Evolutionary conservation across 495 filamentous ascomycete genomes (phyloP).

Genomic region (Cercophora sp.): DNA sequence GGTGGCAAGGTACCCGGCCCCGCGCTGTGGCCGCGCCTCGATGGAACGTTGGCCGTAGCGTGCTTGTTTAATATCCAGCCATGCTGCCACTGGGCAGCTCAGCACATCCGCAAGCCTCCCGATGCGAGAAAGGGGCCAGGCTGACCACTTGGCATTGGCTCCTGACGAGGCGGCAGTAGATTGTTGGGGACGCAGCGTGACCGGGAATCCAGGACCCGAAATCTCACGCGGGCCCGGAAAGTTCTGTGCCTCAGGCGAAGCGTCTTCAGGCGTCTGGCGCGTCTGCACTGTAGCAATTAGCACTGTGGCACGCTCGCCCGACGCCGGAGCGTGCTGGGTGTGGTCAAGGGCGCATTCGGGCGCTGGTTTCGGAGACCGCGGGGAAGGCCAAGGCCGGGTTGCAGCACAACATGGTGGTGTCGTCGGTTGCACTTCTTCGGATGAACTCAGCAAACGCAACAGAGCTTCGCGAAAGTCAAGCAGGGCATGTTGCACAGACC

Average conservation of each 20-base stretch:
- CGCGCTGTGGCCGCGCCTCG: not conserved
- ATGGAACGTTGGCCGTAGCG: constrained; percentile 6
- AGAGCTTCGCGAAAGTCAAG: not conserved
- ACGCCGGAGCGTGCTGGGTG: constrained; percentile 1
- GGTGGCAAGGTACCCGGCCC: no score
- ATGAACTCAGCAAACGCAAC: constrained; percentile 1
- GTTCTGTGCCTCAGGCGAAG: constrained; percentile 4
- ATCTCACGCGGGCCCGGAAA: constrained; percentile 10
- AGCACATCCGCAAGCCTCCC: constrained; percentile 3
- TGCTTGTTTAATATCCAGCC: constrained; percentile 4
- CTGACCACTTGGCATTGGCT: constrained; percentile 10
- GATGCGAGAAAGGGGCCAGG: constrained; percentile 9
- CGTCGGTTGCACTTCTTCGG: constrained; percentile 4
- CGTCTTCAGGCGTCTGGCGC: no score
- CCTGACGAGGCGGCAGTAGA: constrained; percentile 8
- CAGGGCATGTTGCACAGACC: constrained; percentile 2
- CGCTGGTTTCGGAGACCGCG: not conserved
- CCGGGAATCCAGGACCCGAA: constrained; percentile 11
- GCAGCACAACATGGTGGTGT: constrained; percentile 7
- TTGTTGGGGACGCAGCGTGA: constrained; percentile 13
- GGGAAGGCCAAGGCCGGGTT: constrained; percentile 2
- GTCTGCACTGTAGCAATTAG: no score
- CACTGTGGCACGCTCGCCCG: not conserved
- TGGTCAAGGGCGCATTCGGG: no score
- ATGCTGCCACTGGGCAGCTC: constrained; percentile 15